A percentile compares a stretch with the other conserved stretches of the same genome.
phyloP scores from a whole-genome alignment of 176 grass and related monocot species.

The Triticum turgidum region DNA sequence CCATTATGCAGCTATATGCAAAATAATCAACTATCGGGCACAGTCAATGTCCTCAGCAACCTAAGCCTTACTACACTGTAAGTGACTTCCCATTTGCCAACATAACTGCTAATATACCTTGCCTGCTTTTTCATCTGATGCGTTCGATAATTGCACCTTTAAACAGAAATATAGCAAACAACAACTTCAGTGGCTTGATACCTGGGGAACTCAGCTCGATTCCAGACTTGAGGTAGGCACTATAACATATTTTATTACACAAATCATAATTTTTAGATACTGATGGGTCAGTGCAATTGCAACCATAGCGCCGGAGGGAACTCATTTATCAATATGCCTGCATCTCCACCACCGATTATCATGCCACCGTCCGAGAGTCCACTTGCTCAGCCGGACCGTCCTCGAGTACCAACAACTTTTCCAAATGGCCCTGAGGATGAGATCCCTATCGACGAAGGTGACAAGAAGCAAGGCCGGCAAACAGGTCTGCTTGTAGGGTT shows the following conservation, averaged over 20 bases:
- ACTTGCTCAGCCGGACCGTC: conserved; percentile 25
- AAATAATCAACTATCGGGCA: conserved; percentile 77
- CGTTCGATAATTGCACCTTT: not conserved
- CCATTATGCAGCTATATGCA: conserved; percentile 61
- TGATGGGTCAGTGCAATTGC: conserved; percentile 43
- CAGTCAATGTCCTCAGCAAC: conserved; percentile 65
- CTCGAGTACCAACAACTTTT: conserved; percentile 36
- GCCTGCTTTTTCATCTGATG: not conserved
- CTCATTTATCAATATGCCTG: conserved; percentile 68
- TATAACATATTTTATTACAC: not conserved
- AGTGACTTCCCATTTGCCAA: conserved; percentile 28
- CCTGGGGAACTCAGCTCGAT: conserved; percentile 70
- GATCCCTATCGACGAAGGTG: conserved; percentile 34
- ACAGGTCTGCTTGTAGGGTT: conserved; percentile 61
- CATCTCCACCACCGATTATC: conserved; percentile 50
- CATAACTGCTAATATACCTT: not conserved
- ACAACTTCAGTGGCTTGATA: conserved; percentile 91
- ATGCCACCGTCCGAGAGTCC: conserved; percentile 44
- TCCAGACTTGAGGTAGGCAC: conserved; percentile 75
- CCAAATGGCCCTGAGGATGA: conserved; percentile 36
- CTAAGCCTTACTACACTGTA: conserved; percentile 83
- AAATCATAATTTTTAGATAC: conserved; percentile 19
- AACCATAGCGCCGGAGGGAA: conserved; percentile 76
- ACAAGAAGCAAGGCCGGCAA: conserved; percentile 62
- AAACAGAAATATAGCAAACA: conserved; percentile 86